Percentiles rank a stretch among this genome's conserved stretches.
These are phyloP conservation scores for Nepenthes gracilis DNA, from an alignment of 148 eudicot species.

Conservation along the genomic window DNA sequence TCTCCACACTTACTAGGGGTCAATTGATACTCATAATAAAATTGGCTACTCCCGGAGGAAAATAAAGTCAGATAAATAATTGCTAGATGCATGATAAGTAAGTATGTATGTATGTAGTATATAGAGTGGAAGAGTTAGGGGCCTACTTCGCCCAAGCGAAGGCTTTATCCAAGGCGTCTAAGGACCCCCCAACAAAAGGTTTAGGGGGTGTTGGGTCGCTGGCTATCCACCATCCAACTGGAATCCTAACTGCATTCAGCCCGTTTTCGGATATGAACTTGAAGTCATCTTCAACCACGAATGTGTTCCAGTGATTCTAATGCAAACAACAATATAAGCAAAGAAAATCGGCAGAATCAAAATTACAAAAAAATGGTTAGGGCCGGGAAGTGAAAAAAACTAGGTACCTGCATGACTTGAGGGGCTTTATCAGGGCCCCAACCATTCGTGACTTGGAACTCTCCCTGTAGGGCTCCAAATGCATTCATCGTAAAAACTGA, in stretches of 20 bases:
- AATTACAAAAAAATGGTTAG: not conserved
- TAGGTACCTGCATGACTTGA: slow-evolving; percentile 27
- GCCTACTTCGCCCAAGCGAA: slow-evolving; percentile 58
- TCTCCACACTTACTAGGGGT: no score
- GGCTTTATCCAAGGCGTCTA: slow-evolving; percentile 53
- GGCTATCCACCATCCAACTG: slow-evolving; percentile 77
- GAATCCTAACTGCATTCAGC: slow-evolving; percentile 55
- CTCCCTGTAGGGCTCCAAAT: slow-evolving; percentile 25
- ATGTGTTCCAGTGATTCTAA: slow-evolving; percentile 62
- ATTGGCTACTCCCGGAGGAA: no score
- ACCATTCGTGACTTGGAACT: slow-evolving; percentile 64
- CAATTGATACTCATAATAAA: no score
- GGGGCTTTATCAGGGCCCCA: slow-evolving; percentile 44
- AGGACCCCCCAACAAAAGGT: slow-evolving; percentile 57
- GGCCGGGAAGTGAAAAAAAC: not conserved
- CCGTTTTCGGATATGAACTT: slow-evolving; percentile 46
- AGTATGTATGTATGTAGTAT: not conserved
- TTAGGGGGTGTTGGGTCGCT: slow-evolving; percentile 45
- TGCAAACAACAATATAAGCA: not conserved
- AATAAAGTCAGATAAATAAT: no score
- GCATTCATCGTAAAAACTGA: slow-evolving; percentile 38
- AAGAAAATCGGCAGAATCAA: not conserved
- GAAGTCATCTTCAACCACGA: slow-evolving; percentile 57
- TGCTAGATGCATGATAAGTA: not conserved
- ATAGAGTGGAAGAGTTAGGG: not conserved